Percentiles rank a stretch among this genome's conserved stretches.
These are phyloP conservation scores for Candida odintsovae DNA, from an alignment of 805 yeast genomes.

Conservation along the genomic window DNA sequence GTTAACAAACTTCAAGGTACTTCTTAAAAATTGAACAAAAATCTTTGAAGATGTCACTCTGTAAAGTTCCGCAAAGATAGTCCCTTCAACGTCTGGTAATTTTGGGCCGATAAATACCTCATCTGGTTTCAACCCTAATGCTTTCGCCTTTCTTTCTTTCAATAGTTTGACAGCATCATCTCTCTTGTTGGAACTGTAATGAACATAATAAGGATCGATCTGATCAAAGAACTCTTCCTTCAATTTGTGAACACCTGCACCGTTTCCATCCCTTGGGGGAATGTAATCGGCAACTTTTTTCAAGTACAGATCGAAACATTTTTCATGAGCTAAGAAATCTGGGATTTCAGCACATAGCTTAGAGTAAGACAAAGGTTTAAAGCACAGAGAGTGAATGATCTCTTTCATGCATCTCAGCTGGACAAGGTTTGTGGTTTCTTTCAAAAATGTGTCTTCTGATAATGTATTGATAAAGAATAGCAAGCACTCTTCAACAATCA, in stretches of 20 bases:
- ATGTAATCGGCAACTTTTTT: conserved; percentile 51
- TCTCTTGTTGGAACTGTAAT: conserved; percentile 68
- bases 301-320: conserved; percentile 61
- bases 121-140: conserved; percentile 31
- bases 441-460: conserved; percentile 59
- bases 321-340: conserved; percentile 68
- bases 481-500: conserved; percentile 76
- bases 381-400: conserved; percentile 78
- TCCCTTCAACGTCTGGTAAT: conserved; percentile 27
- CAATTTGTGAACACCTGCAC: conserved; percentile 61
- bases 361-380: conserved; percentile 65
- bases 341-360: conserved; percentile 66
- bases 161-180: conserved; percentile 75
- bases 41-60: conserved; percentile 46
- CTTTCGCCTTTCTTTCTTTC: conserved; percentile 42
- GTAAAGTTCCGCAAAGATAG: conserved; percentile 40
- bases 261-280: conserved; percentile 54
- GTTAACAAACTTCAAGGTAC: conserved; percentile 35
- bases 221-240: conserved; percentile 46
- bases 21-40: conserved; percentile 49
- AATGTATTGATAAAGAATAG: conserved; percentile 61
- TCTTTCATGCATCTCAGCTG: conserved; percentile 55
- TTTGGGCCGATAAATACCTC: conserved; percentile 57
- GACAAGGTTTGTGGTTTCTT: conserved; percentile 42
- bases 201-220: conserved; percentile 80